Percentiles rank a stretch among this genome's conserved stretches.
Conservation (phyloP, 495 filamentous ascomycete genomes). For the Podospora australis region DNA sequence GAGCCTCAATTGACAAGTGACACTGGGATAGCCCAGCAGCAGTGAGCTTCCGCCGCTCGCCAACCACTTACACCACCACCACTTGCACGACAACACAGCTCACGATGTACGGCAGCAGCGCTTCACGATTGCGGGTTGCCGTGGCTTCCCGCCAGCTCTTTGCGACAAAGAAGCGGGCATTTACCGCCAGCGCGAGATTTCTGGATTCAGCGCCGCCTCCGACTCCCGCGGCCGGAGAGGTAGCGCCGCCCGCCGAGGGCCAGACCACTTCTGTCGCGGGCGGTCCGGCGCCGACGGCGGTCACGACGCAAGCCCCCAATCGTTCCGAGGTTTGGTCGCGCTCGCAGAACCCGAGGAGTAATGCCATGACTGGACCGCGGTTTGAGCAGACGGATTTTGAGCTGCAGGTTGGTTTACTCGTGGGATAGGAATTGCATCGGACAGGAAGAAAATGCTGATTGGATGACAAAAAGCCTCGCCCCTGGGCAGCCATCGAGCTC, state of each 20-base stretch:
- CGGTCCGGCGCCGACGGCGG: constrained; percentile 42
- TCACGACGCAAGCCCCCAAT: constrained; percentile 81
- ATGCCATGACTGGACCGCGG: constrained; percentile 85
- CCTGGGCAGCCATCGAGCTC: constrained; percentile 83
- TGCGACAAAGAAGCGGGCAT: constrained; percentile 31
- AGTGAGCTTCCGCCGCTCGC: no score
- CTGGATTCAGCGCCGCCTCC: constrained; percentile 23
- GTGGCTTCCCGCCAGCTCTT: constrained; percentile 31
- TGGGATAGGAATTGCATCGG: neutral
- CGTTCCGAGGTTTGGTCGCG: constrained; percentile 69
- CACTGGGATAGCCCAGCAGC: constrained; percentile 2
- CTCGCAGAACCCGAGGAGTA: constrained; percentile 69
- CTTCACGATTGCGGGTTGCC: constrained; percentile 42
- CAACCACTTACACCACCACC: no score
- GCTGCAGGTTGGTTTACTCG: constrained; percentile 62
- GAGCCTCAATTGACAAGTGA: constrained; percentile 16
- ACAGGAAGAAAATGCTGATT: neutral
- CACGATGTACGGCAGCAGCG: constrained; percentile 49
- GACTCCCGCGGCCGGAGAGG: neutral
- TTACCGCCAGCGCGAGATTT: constrained; percentile 31
- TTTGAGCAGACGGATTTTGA: constrained; percentile 96
- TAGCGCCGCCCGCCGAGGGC: no score
- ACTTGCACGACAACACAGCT: constrained; percentile 24
- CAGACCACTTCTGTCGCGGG: no score
- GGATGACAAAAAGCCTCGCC: constrained; percentile 57